Evolutionary conservation across 176 grass and related monocot genomes (phyloP), one percentile per base, ranked within the genome.

Genomic region (Oropetium thomaeum): DNA sequence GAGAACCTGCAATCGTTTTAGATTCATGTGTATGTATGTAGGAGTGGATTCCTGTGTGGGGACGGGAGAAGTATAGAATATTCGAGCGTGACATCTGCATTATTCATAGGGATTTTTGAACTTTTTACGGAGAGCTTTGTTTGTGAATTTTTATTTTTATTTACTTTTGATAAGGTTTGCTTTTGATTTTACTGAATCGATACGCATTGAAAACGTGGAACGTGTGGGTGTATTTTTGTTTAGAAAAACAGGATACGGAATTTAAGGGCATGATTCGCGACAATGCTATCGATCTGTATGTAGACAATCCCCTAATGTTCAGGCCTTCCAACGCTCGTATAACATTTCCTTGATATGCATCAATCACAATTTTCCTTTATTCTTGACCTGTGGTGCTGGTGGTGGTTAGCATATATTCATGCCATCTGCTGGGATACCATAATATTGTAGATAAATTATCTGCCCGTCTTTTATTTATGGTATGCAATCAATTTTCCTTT

Each of bases 401-500:
- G 38, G 33, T 65, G 55, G 19, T 19, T 62, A 44, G 15, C n/a
- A 32, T 73, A 29, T 30, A 39, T 52, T 7, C 5, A 13, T 28
- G 41, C 20, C n/a, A 55, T 83, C 8, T 79, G 32, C 32, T 67
- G 52, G 31, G 51, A 67, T 68, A 67, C 52, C 43, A 32, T 44
- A 28, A 79, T 49, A 15, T 74, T 42, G 11, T 64, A 44, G 8
- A 43, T 35, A 82, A 29, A 42, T 25, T 70, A 37, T 25, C n/a
- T n/a, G n/a, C n/a, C n/a, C n/a, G n/a, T n/a, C n/a, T n/a, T n/a
- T n/a, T n/a, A n/a, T n/a, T n/a, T n/a, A n/a, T n/a, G n/a, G n/a
- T n/a, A n/a, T n/a, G n/a, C n/a, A n/a, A n/a, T n/a, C n/a, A n/a
- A n/a, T 44, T 13, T 47, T 47, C 16, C 15, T 47, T 45, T 45